phyloP scores from a whole-genome alignment of 2,329 filamentous ascomycete genomes.

The Trichoderma breve region DNA sequence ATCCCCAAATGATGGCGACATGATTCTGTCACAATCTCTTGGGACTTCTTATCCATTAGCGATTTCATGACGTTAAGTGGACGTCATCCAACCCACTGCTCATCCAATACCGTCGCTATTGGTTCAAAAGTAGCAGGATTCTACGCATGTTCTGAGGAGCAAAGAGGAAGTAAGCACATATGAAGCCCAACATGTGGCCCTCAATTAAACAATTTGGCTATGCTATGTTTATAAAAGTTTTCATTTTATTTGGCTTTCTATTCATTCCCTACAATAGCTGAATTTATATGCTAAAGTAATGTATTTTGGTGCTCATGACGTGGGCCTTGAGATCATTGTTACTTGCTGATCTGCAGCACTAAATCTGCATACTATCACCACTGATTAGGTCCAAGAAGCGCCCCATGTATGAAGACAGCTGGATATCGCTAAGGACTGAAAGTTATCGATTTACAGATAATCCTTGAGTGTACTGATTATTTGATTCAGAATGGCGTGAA shows the following conservation, averaged over 20 bases:
- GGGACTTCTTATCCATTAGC: neutral
- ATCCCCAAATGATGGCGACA: neutral
- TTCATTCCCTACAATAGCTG: rapidly evolving
- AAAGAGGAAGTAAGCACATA: neutral
- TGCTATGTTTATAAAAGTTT: neutral
- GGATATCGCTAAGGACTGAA: neutral
- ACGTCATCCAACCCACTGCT: neutral
- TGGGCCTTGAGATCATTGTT: neutral
- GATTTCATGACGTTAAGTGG: neutral
- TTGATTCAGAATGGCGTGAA: neutral
- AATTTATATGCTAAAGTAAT: neutral
- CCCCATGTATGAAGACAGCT: neutral
- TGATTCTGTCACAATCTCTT: neutral
- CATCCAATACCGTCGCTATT: neutral
- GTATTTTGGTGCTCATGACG: neutral
- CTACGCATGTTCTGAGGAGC: neutral
- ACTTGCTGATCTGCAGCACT: neutral
- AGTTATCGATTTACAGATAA: neutral
- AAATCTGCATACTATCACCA: neutral
- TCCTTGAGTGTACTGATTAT: neutral
- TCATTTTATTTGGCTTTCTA: neutral
- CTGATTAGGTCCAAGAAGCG: neutral
- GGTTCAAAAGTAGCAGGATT: neutral
- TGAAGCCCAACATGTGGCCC: neutral
- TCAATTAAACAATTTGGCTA: neutral